A percentile compares a stretch with the other conserved stretches of the same genome.
These are phyloP conservation scores for Metschnikowia picachoensis DNA, from an alignment of 805 yeast genomes.

Conservation along the genomic window DNA sequence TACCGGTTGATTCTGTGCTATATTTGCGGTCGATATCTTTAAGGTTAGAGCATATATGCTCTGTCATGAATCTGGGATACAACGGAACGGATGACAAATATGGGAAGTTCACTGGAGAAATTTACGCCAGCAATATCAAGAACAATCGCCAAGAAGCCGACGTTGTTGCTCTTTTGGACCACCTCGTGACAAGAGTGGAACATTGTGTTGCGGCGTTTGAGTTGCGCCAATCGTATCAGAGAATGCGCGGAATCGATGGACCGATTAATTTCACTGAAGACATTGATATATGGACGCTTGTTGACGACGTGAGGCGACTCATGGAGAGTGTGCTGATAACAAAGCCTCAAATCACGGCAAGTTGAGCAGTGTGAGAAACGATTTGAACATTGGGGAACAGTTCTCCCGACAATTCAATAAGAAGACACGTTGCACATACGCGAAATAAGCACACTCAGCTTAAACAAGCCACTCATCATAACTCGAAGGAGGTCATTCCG, in stretches of 20 bases:
- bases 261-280: slow-evolving; percentile 19
- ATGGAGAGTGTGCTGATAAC: slow-evolving; percentile 2
- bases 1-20: slow-evolving; percentile 44
- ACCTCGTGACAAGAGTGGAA: slow-evolving; percentile 66
- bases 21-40: slow-evolving; percentile 53
- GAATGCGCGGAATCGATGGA: slow-evolving; percentile 22
- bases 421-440: no score
- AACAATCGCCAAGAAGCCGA: slow-evolving; percentile 36
- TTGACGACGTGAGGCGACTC: slow-evolving; percentile 24
- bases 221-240: slow-evolving; percentile 26
- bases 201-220: slow-evolving; percentile 41
- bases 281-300: slow-evolving; percentile 20
- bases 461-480: no score
- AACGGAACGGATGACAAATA: slow-evolving; percentile 25
- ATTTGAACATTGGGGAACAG: no score
- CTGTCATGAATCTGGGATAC: slow-evolving; percentile 45
- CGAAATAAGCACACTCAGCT: no score
- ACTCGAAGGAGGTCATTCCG: no score
- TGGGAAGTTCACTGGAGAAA: slow-evolving; percentile 24
- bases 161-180: slow-evolving; percentile 54
- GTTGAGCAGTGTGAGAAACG: no score
- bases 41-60: slow-evolving; percentile 55
- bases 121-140: slow-evolving; percentile 19
- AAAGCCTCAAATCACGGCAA: neutral
- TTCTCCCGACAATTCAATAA: no score